A percentile compares a stretch with the other conserved stretches of the same genome.
phyloP scores from a whole-genome alignment of 129 eudicot species.

The Helianthus tuberosus region DNA sequence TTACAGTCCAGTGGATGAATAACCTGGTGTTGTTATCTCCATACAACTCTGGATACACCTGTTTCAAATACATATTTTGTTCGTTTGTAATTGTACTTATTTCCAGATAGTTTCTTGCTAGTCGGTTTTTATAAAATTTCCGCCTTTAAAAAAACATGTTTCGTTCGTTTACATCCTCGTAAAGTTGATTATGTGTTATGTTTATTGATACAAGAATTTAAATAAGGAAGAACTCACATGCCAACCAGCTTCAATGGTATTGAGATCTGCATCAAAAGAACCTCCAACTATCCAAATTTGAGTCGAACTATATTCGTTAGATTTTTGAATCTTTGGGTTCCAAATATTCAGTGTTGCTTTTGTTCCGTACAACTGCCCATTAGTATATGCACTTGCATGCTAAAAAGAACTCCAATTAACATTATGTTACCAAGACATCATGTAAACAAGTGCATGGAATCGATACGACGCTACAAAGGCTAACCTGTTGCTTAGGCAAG shows the following conservation, averaged over 20 bases:
- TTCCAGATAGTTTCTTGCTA: no score
- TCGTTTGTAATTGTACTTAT: no score
- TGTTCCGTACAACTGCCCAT: constrained; percentile 79
- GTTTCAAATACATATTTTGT: constrained; percentile 11
- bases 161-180: constrained; percentile 36
- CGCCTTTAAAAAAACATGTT: no score
- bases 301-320: constrained; percentile 77
- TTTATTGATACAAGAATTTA: background rate
- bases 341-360: constrained; percentile 86
- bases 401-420: constrained; percentile 26
- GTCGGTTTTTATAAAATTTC: no score
- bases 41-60: constrained; percentile 82
- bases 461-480: no score
- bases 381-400: constrained; percentile 90
- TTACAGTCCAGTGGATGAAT: constrained; percentile 96
- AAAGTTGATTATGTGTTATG: background rate
- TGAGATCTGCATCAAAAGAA: constrained; percentile 81
- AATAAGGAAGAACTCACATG: constrained; percentile 46
- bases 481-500: no score
- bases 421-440: no score
- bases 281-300: constrained; percentile 85
- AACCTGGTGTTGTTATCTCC: constrained; percentile 90
- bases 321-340: constrained; percentile 71
- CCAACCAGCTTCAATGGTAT: constrained; percentile 95
- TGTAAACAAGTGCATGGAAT: no score